These are phyloP conservation scores for Tulasnella sp. DNA, from an alignment of 768 basidiomycete species.

Conservation along the genomic window DNA sequence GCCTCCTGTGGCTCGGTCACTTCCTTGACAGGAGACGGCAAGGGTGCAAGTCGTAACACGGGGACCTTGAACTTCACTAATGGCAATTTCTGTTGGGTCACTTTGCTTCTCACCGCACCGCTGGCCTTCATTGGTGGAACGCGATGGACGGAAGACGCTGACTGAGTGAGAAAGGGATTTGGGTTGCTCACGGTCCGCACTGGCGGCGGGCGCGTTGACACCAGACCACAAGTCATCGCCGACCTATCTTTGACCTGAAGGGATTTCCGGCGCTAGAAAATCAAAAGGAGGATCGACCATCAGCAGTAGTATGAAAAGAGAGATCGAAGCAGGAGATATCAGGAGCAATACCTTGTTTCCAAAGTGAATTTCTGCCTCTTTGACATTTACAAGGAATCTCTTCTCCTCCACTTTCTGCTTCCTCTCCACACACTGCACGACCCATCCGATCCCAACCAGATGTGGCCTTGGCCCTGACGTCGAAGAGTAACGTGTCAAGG, in stretches of 20 bases:
- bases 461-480: slow-evolving; percentile 56
- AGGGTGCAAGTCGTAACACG: background rate
- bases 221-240: background rate
- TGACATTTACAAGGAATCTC: slow-evolving; percentile 54
- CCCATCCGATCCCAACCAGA: slow-evolving; percentile 81
- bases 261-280: slow-evolving; percentile 6
- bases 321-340: background rate
- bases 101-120: background rate
- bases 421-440: slow-evolving; percentile 74
- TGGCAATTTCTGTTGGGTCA: background rate
- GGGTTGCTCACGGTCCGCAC: background rate
- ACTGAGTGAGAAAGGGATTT: slow-evolving; percentile 22
- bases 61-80: background rate
- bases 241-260: slow-evolving; percentile 6
- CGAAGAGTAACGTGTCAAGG: slow-evolving; percentile 62
- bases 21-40: background rate
- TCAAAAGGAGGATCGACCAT: too few species aligned
- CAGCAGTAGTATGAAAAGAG: slow-evolving; percentile 5
- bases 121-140: background rate
- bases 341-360: slow-evolving; percentile 47
- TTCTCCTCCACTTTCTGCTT: slow-evolving; percentile 50
- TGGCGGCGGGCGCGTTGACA: background rate
- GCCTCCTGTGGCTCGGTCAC: background rate
- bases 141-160: background rate
- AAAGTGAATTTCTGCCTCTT: slow-evolving; percentile 41